Evolutionary conservation across 441 rosid species (phyloP).

Genomic region (Adansonia madagascariensis): DNA sequence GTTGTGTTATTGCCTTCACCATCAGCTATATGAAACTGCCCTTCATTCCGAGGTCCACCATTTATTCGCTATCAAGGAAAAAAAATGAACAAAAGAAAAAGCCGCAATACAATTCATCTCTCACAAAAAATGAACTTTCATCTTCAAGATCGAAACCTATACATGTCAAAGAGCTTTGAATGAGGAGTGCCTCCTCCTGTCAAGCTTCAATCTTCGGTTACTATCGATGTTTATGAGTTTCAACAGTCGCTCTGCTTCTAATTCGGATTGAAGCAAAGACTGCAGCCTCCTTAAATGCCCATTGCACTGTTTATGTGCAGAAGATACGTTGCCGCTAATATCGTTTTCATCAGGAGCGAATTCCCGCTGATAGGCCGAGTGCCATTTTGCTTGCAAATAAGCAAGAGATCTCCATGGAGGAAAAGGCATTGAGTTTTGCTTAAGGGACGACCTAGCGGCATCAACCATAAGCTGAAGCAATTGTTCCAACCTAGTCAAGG

Average conservation of each 20-base stretch:
- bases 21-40: constrained; percentile 33
- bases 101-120: constrained; percentile 55
- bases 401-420: constrained; percentile 96
- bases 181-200: constrained; percentile 52
- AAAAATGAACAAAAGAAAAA: constrained; percentile 33
- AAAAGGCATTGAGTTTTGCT: constrained; percentile 88
- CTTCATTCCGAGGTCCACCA: constrained; percentile 27
- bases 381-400: constrained; percentile 88
- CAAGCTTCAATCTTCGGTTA: constrained; percentile 54
- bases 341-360: constrained; percentile 44
- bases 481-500: constrained; percentile 60
- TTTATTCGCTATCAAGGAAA: constrained; percentile 31
- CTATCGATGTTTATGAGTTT: constrained; percentile 54
- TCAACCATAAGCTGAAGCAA: constrained; percentile 88
- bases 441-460: constrained; percentile 73
- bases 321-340: constrained; percentile 30
- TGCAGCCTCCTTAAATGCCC: constrained; percentile 75
- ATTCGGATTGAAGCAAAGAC: constrained; percentile 56
- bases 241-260: constrained; percentile 51
- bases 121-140: constrained; percentile 30
- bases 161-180: constrained; percentile 35
- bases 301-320: constrained; percentile 58
- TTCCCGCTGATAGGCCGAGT: constrained; percentile 62
- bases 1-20: constrained; percentile 22
- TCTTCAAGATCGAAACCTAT: constrained; percentile 35